Conservation (phyloP, 345 rosid genomes). For the Gossypium turneri region DNA sequence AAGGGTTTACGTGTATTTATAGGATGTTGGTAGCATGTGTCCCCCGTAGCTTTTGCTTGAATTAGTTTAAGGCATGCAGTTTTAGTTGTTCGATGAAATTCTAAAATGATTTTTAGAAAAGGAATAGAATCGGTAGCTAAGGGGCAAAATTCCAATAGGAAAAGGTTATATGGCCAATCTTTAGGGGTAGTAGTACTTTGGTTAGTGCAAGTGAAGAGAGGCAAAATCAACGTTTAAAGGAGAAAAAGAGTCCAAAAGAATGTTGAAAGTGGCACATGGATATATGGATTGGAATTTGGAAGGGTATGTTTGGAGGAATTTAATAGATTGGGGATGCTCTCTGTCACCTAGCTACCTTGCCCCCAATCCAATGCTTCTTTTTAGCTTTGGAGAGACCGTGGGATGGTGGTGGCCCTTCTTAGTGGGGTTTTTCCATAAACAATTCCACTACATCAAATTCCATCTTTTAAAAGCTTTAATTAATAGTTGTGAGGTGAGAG, state of each 20-base stretch:
- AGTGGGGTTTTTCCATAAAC: slow-evolving; percentile 18
- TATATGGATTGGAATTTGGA: slow-evolving; percentile 26
- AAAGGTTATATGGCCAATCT: slow-evolving; percentile 50
- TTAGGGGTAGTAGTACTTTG: slow-evolving; percentile 40
- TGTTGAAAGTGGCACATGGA: slow-evolving; percentile 61
- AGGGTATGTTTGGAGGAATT: slow-evolving; percentile 71
- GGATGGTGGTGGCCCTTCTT: slow-evolving; percentile 38
- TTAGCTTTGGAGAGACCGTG: slow-evolving; percentile 35
- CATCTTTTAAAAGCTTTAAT: not conserved
- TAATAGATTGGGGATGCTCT: slow-evolving; percentile 32
- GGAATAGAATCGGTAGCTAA: slow-evolving; percentile 52
- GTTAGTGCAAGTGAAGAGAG: slow-evolving; percentile 26
- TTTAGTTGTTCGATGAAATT: slow-evolving; percentile 42
- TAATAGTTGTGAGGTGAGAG: too few relatives aligned
- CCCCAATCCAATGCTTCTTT: slow-evolving; percentile 16
- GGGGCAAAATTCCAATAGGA: slow-evolving; percentile 54
- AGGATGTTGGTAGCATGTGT: slow-evolving; percentile 3
- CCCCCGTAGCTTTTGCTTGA: slow-evolving; percentile 16
- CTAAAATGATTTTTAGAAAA: slow-evolving; percentile 26
- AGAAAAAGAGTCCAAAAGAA: slow-evolving; percentile 50
- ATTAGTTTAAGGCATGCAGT: slow-evolving; percentile 31
- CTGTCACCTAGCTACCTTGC: slow-evolving; percentile 9
- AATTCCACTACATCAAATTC: not conserved
- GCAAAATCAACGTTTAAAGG: slow-evolving; percentile 36
- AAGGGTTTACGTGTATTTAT: slow-evolving; percentile 23